Conservation (phyloP, 768 basidiomycete species). For the Boletellus emodensis region DNA sequence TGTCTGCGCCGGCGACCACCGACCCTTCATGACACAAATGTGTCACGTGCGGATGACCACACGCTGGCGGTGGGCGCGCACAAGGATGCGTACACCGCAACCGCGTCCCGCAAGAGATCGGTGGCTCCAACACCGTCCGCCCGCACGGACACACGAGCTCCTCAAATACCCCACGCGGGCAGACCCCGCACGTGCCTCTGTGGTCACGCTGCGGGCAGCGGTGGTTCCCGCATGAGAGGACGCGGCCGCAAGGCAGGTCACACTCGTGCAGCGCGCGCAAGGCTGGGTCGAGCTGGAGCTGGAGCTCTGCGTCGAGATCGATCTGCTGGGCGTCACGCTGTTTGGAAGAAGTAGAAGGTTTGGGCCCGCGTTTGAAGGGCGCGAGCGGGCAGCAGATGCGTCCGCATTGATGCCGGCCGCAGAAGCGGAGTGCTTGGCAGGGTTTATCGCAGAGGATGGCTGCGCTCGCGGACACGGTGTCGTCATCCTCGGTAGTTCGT, state of each 20-base stretch:
- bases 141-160: conserved; percentile 88
- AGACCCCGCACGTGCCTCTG: conserved; percentile 73
- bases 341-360: conserved; percentile 34
- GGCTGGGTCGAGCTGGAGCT: conserved; percentile 44
- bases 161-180: conserved; percentile 86
- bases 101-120: conserved; percentile 80
- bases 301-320: conserved; percentile 25
- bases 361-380: conserved; percentile 53
- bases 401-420: conserved; percentile 83
- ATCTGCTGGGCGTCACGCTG: conserved; percentile 27
- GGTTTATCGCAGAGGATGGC: conserved; percentile 78
- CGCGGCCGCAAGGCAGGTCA: conserved; percentile 73
- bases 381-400: conserved; percentile 89
- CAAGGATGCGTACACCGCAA: conserved; percentile 83
- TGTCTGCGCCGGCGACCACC: conserved; percentile 27
- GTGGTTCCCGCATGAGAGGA: conserved; percentile 73
- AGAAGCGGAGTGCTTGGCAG: conserved; percentile 74
- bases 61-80: conserved; percentile 58
- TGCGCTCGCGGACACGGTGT: conserved; percentile 41
- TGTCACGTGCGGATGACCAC: conserved; percentile 74
- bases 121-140: conserved; percentile 82
- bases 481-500: conserved; percentile 15
- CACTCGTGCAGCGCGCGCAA: conserved; percentile 77
- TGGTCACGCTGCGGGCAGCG: conserved; percentile 80
- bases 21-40: conserved; percentile 82